phyloP scores from a whole-genome alignment of 768 basidiomycete species.

The Kwoniella mangroviensis region DNA sequence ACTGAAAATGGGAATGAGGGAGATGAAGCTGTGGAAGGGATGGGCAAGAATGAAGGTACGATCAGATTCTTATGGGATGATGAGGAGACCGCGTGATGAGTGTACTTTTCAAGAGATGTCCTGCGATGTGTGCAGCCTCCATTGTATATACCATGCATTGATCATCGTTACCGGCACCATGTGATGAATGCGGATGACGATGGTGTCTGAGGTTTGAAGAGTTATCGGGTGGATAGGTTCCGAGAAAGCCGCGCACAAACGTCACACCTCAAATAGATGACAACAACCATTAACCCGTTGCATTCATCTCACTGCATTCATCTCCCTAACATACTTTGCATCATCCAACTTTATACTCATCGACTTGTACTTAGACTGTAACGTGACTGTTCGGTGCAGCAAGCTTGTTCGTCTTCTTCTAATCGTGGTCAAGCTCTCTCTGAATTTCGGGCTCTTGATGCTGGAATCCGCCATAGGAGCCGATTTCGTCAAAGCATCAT shows the following conservation, averaged over 20 bases:
- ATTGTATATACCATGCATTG: background rate
- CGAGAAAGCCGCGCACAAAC: conserved; percentile 8
- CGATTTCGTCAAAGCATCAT: conserved; percentile 13
- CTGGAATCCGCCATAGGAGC: too few species aligned
- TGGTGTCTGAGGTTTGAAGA: background rate
- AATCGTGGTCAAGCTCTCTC: too few species aligned
- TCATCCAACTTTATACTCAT: too few species aligned
- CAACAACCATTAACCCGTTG: background rate
- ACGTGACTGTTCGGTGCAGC: too few species aligned
- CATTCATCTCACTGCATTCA: background rate
- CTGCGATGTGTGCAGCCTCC: background rate
- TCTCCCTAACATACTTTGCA: background rate
- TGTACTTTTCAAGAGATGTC: background rate
- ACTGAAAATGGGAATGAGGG: conserved; percentile 14
- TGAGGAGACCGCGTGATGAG: background rate
- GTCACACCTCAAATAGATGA: background rate
- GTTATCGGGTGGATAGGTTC: conserved; percentile 2
- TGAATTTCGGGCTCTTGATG: too few species aligned
- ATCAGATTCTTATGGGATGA: conserved; percentile 53
- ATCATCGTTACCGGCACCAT: background rate
- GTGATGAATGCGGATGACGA: background rate
- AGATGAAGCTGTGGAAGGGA: conserved; percentile 35
- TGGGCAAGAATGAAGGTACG: conserved; percentile 55
- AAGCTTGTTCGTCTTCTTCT: too few species aligned
- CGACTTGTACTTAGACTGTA: too few species aligned